These are phyloP conservation scores for Sporobolomyces pararoseus DNA, from an alignment of 768 basidiomycete species.

Conservation along the genomic window DNA sequence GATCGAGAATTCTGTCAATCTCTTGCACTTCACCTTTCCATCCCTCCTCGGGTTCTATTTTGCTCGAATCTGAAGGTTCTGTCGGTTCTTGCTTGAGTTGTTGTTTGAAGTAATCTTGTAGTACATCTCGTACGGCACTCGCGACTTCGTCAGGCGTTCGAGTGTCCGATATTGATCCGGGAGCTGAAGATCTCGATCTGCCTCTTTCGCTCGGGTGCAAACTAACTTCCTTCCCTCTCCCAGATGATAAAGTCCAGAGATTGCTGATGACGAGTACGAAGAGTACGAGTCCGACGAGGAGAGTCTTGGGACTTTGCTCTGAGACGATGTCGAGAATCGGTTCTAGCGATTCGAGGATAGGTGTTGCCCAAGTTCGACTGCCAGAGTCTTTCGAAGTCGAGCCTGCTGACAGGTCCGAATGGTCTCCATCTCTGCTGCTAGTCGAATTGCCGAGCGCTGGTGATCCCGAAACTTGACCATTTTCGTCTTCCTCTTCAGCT, in stretches of 20 bases:
- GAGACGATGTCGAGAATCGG: conserved; percentile 36
- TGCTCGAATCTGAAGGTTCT: neutral
- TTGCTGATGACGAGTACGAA: conserved; percentile 71
- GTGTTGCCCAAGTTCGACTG: conserved; percentile 2
- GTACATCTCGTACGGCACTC: conserved; percentile 42
- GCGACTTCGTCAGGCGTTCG: conserved; percentile 36
- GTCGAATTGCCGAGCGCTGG: neutral
- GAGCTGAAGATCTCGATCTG: neutral
- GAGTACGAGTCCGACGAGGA: conserved; percentile 69
- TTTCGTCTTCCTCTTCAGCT: neutral
- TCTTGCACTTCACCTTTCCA: conserved; percentile 55
- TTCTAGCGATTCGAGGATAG: conserved; percentile 34
- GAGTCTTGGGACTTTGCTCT: conserved; percentile 50
- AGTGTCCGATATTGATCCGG: neutral
- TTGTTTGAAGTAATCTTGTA: conserved; percentile 43
- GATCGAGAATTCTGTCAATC: conserved; percentile 57
- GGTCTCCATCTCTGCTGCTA: neutral
- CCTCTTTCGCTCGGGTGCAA: conserved; percentile 12
- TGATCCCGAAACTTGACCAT: neutral
- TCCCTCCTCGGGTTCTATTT: conserved; percentile 44
- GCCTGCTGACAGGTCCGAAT: neutral
- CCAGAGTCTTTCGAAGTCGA: conserved; percentile 6
- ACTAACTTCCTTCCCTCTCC: conserved; percentile 15
- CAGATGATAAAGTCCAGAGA: conserved; percentile 60
- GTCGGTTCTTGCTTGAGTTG: neutral